Base-by-base conservation (phyloP, 225 moss, liverwort and hornwort genomes). In the Physcomitrellopsis africana region DNA sequence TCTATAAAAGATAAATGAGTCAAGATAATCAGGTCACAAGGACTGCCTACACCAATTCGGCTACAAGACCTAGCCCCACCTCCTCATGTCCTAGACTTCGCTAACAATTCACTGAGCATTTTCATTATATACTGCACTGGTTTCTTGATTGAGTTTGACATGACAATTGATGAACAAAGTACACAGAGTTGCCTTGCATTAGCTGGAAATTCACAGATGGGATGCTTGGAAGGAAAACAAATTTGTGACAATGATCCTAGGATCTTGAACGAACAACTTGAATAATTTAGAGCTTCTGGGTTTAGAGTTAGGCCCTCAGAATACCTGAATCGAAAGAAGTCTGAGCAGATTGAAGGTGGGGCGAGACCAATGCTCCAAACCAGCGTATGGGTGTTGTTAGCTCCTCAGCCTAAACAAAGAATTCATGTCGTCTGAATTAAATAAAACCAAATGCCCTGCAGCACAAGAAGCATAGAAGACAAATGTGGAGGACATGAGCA, bases 301-400 rank as follows among this genome's bases (percentile, higher is more conserved):
- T 51, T 27, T 18, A 19, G 52, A 52, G 67, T 10, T 49, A 3
- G 13, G 3, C 15, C 49, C 61, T 10, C 51, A 54, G 22, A 12
- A 10, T 75, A 95, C 95, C 95, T 76, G 80, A 89, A 41, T 83
- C 81, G 51, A 96, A 96, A 63, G 90, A 89, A 49, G 66, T 77
- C 70, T 96, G 92, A 22, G 93, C 86, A 74, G 86, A 74, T 53
- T 92, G 92, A 49, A 96, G 80, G 71, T 89, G 89, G 15, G 93
- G 93, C 67, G 92, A 89, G 22, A 92, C 95, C 53, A 96, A 82
- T 60, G 91, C 86, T 55, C 95, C 95, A 81, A 96, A 96, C 88
- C 95, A 92, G 51, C 86, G 77, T 10, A 92, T 63, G 44, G 91
- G 89, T 51, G 77, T 84, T 47, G 88, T 75, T 53, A 57, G 86